These are phyloP conservation scores for Trypanosoma melophagium DNA, from an alignment of 208 protist genomes.

Conservation along the genomic window DNA sequence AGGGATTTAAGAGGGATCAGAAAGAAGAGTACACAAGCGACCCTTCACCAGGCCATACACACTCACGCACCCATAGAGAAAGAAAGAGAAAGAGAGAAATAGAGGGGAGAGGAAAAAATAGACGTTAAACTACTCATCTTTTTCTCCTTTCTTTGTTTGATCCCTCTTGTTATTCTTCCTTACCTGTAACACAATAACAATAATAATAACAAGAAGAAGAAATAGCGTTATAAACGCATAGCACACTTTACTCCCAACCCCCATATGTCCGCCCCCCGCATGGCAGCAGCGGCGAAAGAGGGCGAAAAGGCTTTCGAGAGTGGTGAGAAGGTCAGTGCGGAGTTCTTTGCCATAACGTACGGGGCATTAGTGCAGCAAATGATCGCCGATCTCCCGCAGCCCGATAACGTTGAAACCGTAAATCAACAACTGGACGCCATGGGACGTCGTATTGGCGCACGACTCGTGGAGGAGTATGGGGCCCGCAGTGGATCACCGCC, in stretches of 20 bases:
- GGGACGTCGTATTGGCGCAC: constrained; percentile 96
- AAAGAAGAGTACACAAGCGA: too few species aligned
- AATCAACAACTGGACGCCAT: constrained; percentile 96
- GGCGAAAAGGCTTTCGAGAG: constrained; percentile 73
- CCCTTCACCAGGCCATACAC: too few species aligned
- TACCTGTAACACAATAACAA: neutral
- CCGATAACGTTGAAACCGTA: constrained; percentile 93
- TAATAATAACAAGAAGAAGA: neutral
- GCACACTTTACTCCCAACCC: too few species aligned
- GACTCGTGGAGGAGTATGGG: constrained; percentile 97
- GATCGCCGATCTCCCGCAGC: constrained; percentile 88
- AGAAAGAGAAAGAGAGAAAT: too few species aligned
- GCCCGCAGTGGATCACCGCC: constrained; percentile 75
- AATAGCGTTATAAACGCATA: too few species aligned
- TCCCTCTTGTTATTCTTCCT: too few species aligned
- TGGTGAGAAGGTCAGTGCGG: constrained; percentile 87
- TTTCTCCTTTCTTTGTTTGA: too few species aligned
- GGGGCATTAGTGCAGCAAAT: constrained; percentile 96
- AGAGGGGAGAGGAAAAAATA: too few species aligned
- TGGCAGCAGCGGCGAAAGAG: constrained; percentile 36
- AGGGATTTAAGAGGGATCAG: too few species aligned
- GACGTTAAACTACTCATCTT: too few species aligned
- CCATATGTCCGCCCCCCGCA: too few species aligned
- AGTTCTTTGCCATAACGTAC: constrained; percentile 98
- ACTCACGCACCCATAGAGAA: too few species aligned